Evolutionary conservation across 495 filamentous ascomycete species (phyloP).

Genomic region (Extremus antarcticus): DNA sequence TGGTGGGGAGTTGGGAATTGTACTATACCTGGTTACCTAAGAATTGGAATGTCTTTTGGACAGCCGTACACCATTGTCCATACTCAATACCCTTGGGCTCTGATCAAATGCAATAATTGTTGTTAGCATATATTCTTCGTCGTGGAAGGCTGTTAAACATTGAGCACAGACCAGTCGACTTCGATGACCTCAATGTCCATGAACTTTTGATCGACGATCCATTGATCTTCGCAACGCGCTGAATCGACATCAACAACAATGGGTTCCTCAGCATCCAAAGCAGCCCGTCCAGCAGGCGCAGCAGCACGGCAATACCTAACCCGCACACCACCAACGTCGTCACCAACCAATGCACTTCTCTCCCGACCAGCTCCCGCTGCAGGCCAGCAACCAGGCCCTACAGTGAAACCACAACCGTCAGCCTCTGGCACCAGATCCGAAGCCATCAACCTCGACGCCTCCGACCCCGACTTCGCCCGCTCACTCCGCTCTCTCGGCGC

Average conservation of each 20-base stretch:
- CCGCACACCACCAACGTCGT: conserved; percentile 27
- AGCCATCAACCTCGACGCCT: conserved; percentile 58
- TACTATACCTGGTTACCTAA: background rate
- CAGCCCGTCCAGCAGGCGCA: conserved; percentile 42
- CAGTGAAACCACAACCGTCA: conserved; percentile 6
- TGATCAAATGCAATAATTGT: too few relatives aligned
- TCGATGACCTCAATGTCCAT: background rate
- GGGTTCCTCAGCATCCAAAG: conserved; percentile 56
- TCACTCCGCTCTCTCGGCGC: conserved; percentile 54
- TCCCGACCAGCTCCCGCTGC: conserved; percentile 3
- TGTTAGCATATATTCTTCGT: too few relatives aligned
- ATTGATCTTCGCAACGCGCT: too few relatives aligned
- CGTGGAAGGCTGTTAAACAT: background rate
- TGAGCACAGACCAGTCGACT: background rate
- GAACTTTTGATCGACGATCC: background rate
- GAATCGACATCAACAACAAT: conserved; percentile 31
- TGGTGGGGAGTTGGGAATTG: background rate
- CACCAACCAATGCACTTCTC: conserved; percentile 2
- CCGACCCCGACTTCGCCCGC: conserved; percentile 52
- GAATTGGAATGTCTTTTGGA: background rate
- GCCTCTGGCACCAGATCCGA: conserved; percentile 5
- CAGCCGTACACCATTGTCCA: background rate
- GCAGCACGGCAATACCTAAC: conserved; percentile 48
- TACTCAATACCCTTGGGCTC: too few relatives aligned
- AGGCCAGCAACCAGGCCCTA: conserved; percentile 5